phyloP scores from a whole-genome alignment of 495 filamentous ascomycete species.

The Durotheca rogersii region DNA sequence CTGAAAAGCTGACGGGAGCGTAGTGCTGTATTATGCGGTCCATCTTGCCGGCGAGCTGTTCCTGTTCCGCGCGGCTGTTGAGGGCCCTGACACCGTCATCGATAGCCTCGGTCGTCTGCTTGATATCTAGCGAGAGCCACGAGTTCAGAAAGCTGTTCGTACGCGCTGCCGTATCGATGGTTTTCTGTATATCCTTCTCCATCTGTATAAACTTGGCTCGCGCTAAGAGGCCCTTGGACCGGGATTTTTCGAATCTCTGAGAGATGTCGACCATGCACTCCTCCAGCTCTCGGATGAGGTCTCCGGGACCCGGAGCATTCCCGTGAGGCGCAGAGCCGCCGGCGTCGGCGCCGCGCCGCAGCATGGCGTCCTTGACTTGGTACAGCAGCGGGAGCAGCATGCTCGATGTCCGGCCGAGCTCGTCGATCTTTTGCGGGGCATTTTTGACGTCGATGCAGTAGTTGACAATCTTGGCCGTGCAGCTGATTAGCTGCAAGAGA shows the following conservation, averaged over 20 bases:
- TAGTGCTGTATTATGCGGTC: slow-evolving; percentile 26
- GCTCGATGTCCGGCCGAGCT: slow-evolving; percentile 18
- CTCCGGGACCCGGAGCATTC: slow-evolving; percentile 11
- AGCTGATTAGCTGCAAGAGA: slow-evolving; percentile 19
- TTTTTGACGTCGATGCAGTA: slow-evolving; percentile 19
- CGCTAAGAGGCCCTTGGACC: slow-evolving; percentile 8
- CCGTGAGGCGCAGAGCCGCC: slow-evolving; percentile 1
- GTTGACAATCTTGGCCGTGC: slow-evolving; percentile 20
- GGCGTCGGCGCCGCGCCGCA: slow-evolving; percentile 1
- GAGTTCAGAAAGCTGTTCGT: slow-evolving; percentile 23
- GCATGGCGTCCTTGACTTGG: slow-evolving; percentile 8
- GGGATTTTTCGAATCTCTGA: slow-evolving; percentile 17
- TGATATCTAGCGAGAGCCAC: slow-evolving; percentile 26
- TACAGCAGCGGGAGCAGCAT: slow-evolving; percentile 24
- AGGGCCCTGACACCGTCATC: slow-evolving; percentile 20
- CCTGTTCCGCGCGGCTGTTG: slow-evolving; percentile 14
- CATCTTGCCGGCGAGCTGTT: slow-evolving; percentile 14
- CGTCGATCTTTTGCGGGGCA: slow-evolving; percentile 20
- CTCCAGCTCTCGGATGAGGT: slow-evolving; percentile 16
- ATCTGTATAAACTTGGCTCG: slow-evolving; percentile 15
- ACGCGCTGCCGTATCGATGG: slow-evolving; percentile 19
- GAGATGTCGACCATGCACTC: slow-evolving; percentile 11
- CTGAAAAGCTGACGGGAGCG: slow-evolving; percentile 26
- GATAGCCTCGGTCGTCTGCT: slow-evolving; percentile 14
- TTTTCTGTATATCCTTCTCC: slow-evolving; percentile 28